A percentile compares a stretch with the other conserved stretches of the same genome.
Evolutionary conservation across 2,329 filamentous ascomycete species (phyloP).

Genomic region (Pyrenochaeta sp.): DNA sequence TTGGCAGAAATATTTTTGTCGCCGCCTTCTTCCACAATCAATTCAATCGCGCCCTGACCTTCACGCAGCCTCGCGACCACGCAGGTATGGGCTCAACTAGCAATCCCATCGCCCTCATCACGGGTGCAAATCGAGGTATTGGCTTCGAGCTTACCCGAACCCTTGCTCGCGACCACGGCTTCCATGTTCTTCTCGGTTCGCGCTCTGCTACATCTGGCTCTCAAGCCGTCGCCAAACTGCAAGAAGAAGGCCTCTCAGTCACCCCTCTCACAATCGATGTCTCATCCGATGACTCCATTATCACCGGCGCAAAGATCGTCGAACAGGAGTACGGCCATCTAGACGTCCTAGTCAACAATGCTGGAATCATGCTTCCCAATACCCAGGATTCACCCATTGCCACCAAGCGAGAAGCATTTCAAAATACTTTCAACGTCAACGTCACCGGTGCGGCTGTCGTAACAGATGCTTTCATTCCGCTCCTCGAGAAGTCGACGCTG

Average conservation of each 20-base stretch:
- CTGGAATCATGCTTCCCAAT: neutral
- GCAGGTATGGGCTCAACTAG: neutral
- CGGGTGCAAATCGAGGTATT: slow-evolving; percentile 28
- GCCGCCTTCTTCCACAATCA: neutral
- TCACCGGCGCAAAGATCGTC: neutral
- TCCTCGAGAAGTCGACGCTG: slow-evolving; percentile 6
- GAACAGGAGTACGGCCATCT: neutral
- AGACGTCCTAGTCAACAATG: neutral
- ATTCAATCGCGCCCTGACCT: neutral
- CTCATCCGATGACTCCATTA: neutral
- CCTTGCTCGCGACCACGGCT: slow-evolving; percentile 21
- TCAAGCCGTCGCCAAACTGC: slow-evolving; percentile 7
- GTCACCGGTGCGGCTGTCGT: slow-evolving; percentile 12
- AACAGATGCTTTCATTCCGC: slow-evolving; percentile 15
- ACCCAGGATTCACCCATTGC: neutral
- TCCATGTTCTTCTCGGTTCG: slow-evolving; percentile 26
- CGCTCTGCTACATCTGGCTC: slow-evolving; percentile 10
- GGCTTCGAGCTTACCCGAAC: slow-evolving; percentile 18
- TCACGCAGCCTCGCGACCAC: neutral
- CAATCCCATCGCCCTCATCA: slow-evolving; percentile 19
- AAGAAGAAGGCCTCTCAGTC: slow-evolving; percentile 14
- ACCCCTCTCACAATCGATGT: slow-evolving; percentile 27
- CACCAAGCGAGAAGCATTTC: neutral
- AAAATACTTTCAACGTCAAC: slow-evolving; percentile 12
- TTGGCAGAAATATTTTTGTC: neutral